Percentiles rank a stretch among this genome's conserved stretches.
These are phyloP conservation scores for Phyllosticta capitalensis DNA, from an alignment of 2,329 filamentous ascomycete genomes.

Conservation along the genomic window DNA sequence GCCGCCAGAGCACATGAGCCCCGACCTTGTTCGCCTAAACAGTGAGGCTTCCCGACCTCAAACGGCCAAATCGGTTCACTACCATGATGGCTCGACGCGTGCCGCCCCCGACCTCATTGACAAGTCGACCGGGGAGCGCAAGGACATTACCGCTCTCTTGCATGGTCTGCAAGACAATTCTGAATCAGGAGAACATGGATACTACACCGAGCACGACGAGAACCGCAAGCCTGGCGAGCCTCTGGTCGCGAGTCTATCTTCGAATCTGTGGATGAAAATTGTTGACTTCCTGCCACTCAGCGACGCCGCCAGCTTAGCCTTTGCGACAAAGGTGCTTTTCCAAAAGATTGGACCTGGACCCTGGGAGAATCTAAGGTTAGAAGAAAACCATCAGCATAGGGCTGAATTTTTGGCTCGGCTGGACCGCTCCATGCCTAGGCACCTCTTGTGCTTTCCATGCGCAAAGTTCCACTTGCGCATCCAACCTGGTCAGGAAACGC, in stretches of 20 bases:
- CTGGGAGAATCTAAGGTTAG: conserved; percentile 27
- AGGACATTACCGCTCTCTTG: conserved; percentile 29
- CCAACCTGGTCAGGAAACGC: conserved; percentile 42
- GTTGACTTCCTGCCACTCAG: conserved; percentile 32
- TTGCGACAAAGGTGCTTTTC: conserved; percentile 40
- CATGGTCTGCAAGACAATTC: conserved; percentile 28
- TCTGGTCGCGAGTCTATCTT: conserved; percentile 35
- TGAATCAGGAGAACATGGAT: conserved; percentile 20
- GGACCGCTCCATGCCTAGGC: conserved; percentile 43
- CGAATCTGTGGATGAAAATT: conserved; percentile 38
- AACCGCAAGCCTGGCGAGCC: conserved; percentile 16
- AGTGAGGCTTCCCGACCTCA: background rate
- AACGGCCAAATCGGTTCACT: background rate
- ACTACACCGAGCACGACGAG: conserved; percentile 21
- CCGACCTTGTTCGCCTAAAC: conserved; percentile 5
- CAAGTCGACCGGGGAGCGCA: conserved; percentile 11
- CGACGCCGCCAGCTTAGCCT: conserved; percentile 41
- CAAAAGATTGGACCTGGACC: conserved; percentile 32
- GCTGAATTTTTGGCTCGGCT: conserved; percentile 43
- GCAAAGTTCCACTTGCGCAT: conserved; percentile 45
- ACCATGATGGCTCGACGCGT: background rate
- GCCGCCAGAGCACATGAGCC: conserved; percentile 1
- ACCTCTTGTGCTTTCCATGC: conserved; percentile 52
- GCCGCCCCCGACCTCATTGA: conserved; percentile 3
- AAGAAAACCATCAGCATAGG: conserved; percentile 36